phyloP scores from a whole-genome alignment of 371 early-diverging fungal genomes.

The Thermomucor indicae-seudaticae region DNA sequence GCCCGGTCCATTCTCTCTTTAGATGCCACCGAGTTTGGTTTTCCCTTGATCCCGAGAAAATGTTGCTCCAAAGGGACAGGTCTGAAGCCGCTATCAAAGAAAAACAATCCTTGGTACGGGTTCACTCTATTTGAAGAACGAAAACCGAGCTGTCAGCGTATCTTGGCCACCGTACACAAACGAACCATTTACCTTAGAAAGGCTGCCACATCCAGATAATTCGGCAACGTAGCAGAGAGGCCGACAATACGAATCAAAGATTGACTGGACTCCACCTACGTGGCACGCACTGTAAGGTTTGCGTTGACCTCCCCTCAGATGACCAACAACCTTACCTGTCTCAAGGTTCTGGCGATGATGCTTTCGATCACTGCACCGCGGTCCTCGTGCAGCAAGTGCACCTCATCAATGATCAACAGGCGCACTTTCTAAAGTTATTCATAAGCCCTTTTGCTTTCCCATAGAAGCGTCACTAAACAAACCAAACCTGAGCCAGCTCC shows the following conservation, averaged over 20 bases:
- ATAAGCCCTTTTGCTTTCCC: too few relatives aligned
- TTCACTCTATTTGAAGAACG: slow-evolving; percentile 60
- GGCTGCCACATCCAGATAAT: slow-evolving; percentile 95
- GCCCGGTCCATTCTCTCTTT: slow-evolving; percentile 74
- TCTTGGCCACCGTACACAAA: neutral
- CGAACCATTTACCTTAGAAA: slow-evolving; percentile 67
- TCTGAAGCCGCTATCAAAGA: slow-evolving; percentile 93
- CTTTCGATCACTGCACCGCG: slow-evolving; percentile 98
- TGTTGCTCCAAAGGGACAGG: slow-evolving; percentile 96
- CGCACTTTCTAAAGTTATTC: slow-evolving; percentile 53
- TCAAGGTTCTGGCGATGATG: slow-evolving; percentile 93
- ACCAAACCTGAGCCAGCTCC: slow-evolving; percentile 78
- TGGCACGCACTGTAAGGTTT: too few relatives aligned
- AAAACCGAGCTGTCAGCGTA: neutral
- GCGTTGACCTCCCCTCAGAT: too few relatives aligned
- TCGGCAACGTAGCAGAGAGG: slow-evolving; percentile 99
- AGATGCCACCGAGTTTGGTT: slow-evolving; percentile 64
- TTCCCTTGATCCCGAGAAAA: slow-evolving; percentile 91
- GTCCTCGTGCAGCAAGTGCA: slow-evolving; percentile 98
- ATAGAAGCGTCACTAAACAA: neutral
- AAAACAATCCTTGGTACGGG: slow-evolving; percentile 89
- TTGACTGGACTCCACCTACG: slow-evolving; percentile 83
- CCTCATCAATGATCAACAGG: slow-evolving; percentile 98
- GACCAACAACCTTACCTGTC: slow-evolving; percentile 52
- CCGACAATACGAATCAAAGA: slow-evolving; percentile 97